phyloP scores from a whole-genome alignment of 306 rosid genomes.

The Glycyrrhiza uralensis region DNA sequence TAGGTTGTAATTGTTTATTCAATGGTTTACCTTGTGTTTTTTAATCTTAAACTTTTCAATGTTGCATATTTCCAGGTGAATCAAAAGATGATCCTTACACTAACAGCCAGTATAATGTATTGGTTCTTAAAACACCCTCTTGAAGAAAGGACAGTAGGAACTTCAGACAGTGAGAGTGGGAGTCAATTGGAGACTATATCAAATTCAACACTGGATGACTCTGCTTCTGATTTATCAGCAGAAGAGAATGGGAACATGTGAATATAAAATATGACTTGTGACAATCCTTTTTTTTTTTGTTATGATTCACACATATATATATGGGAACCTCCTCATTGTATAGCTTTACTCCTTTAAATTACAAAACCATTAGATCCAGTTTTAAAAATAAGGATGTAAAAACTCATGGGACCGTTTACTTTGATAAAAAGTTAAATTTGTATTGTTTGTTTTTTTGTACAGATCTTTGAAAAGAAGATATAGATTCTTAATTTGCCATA shows the following conservation, averaged over 20 bases:
- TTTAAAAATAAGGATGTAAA: too few relatives aligned
- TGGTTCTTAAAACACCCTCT: constrained; percentile 79
- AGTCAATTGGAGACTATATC: constrained; percentile 70
- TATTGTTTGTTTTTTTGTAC: too few relatives aligned
- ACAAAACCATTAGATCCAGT: neutral
- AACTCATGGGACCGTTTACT: too few relatives aligned
- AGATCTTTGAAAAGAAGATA: too few relatives aligned
- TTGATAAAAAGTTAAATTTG: too few relatives aligned
- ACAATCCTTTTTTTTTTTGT: neutral
- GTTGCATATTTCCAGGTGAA: constrained; percentile 58
- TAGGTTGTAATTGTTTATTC: neutral
- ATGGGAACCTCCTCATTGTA: neutral
- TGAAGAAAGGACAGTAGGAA: constrained; percentile 54
- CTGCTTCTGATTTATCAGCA: constrained; percentile 81
- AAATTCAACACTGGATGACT: constrained; percentile 80
- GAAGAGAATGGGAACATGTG: constrained; percentile 64
- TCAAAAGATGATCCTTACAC: constrained; percentile 94
- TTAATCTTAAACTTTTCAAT: neutral
- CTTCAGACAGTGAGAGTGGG: constrained; percentile 76
- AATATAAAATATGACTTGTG: constrained; percentile 20
- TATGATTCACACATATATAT: neutral
- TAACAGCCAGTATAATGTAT: constrained; percentile 91
- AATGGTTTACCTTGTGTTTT: neutral
- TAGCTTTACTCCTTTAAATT: neutral
- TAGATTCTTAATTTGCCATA: too few relatives aligned